phyloP scores from a whole-genome alignment of 2,329 filamentous ascomycete genomes.

The Paraphaeosphaeria sporulosa region DNA sequence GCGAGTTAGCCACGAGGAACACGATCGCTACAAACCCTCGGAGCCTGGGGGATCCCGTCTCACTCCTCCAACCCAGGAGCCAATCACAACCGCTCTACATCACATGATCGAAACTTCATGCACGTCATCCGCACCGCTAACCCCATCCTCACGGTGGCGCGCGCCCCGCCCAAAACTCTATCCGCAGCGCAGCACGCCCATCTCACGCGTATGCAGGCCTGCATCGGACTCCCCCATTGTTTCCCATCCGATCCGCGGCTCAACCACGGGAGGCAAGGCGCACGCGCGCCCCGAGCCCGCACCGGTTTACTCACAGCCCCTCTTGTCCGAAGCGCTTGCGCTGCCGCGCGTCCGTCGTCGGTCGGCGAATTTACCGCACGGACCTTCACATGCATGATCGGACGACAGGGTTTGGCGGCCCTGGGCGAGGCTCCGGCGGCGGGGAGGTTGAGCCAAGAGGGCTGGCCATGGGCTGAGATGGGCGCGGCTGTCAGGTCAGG shows the following conservation, averaged over 20 bases:
- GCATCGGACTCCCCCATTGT: not conserved
- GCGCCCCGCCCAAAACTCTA: constrained; percentile 12
- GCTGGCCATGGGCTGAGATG: not conserved
- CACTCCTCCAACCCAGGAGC: not conserved
- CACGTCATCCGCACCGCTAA: constrained; percentile 21
- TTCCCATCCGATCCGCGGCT: not conserved
- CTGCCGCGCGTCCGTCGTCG: not conserved
- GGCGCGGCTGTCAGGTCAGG: not conserved
- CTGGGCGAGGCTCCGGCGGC: too few relatives aligned
- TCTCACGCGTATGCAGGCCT: not conserved
- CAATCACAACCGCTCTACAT: constrained; percentile 17
- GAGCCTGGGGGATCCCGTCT: too few relatives aligned
- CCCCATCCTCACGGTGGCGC: constrained; percentile 9
- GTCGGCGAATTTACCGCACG: not conserved
- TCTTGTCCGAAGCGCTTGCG: not conserved
- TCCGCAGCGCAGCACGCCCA: constrained; percentile 2
- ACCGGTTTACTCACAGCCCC: not conserved
- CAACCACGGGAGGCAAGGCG: not conserved
- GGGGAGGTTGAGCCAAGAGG: not conserved
- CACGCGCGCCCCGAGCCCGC: constrained; percentile 1
- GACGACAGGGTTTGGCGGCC: not conserved
- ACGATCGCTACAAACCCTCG: too few relatives aligned
- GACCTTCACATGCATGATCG: not conserved
- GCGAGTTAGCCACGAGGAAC: too few relatives aligned
- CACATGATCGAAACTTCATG: constrained; percentile 25